phyloP scores from a whole-genome alignment of 2,329 filamentous ascomycete genomes.

The Aureobasidium subglaciale region DNA sequence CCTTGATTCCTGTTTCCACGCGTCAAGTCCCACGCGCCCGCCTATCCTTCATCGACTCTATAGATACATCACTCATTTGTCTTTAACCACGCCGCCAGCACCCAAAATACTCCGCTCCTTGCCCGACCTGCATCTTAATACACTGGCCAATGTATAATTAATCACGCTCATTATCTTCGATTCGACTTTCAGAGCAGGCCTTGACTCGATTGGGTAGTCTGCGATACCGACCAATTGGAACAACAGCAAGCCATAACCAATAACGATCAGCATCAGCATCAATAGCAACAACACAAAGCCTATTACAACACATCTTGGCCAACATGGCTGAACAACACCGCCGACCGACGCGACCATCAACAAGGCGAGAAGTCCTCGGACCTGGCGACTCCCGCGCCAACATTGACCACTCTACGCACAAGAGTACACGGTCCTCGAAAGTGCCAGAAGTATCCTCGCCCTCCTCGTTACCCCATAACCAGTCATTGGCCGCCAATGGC shows the following conservation, averaged over 20 bases:
- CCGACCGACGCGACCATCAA: conserved; percentile 3
- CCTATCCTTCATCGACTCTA: conserved; percentile 12
- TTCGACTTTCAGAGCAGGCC: neutral
- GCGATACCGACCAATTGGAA: neutral
- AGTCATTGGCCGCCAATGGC: conserved; percentile 39
- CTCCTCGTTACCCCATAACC: conserved; percentile 33
- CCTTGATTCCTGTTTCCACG: neutral
- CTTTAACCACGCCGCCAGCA: neutral
- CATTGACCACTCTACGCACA: conserved; percentile 14
- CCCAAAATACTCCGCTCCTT: conserved; percentile 5
- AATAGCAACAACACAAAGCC: neutral
- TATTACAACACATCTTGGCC: neutral
- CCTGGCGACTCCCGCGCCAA: conserved; percentile 19
- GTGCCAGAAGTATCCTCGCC: conserved; percentile 16
- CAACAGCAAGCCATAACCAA: neutral
- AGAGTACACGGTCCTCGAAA: conserved; percentile 18
- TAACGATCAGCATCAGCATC: too few species aligned
- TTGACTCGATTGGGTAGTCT: neutral
- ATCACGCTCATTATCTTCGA: conserved; percentile 8
- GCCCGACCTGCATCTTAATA: conserved; percentile 11
- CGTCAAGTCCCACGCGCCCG: neutral
- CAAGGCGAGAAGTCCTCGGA: conserved; percentile 17
- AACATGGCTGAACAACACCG: conserved; percentile 9
- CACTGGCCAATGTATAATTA: conserved; percentile 11
- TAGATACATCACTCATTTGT: conserved; percentile 7